Evolutionary conservation across 257 asterid species (phyloP), one percentile per base, ranked within the genome.

Genomic region (Anisodus tanguticus): DNA sequence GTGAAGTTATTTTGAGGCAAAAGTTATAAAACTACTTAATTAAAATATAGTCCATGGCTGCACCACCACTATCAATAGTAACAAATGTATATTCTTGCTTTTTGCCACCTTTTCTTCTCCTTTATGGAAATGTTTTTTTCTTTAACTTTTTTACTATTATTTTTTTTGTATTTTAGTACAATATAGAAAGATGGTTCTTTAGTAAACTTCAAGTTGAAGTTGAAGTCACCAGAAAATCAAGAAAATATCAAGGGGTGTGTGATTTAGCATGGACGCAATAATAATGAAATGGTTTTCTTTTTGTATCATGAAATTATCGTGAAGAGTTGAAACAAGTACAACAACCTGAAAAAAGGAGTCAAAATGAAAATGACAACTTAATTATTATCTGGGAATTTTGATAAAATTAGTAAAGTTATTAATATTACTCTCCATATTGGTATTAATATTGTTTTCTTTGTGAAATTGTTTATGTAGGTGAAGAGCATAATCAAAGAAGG

Each of bases 251-350:
- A 19, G n/a, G 26, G 26, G 51, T 37, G 78, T 76, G 82, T 83
- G 15, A 15, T 84, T 83, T 80, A 59, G 85, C 82, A 80, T 60
- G 68, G 86, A 86, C 82, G 86, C 81, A 49, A 76, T 63, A 31
- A 22, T 9, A 81, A 85, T 87, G 84, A 85, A 82, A 67, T 80
- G 83, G 90, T 49, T 82, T 74, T 83, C 81, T 5, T 59, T 59
- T 39, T 35, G 66, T 79, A 35, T 90, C 93, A 86, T 89, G 93
- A 79, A 45, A 79, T 39, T 87, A 81, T 86, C 91, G 93, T 91
- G 97, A 90, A 77, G 79, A 82, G 88, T 58, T 63, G 86, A 87
- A 87, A 89, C 85, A 79, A 80, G 67, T 86, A 60, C 81, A 91
- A 90, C 95, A 85, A 92, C 93, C 87, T 72, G 57, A 87, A 87